Evolutionary conservation across 179 eudicot species (phyloP).

Genomic region (Spergularia azorica): DNA sequence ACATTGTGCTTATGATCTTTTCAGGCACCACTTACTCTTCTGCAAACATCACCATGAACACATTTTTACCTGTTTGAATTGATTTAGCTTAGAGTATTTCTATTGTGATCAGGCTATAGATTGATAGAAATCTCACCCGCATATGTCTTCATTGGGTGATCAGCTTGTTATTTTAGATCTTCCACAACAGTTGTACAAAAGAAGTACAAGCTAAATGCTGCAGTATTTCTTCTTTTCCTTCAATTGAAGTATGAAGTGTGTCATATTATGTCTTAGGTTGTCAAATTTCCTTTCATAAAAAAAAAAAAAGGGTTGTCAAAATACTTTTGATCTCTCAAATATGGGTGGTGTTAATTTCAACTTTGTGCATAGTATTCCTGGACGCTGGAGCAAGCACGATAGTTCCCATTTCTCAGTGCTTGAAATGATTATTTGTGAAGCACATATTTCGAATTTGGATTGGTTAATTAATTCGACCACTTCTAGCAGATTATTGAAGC

Average conservation of each 20-base stretch:
- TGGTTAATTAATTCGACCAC: neutral
- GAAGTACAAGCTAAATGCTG: neutral
- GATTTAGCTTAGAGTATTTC: neutral
- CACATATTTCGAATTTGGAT: neutral
- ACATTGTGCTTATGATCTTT: constrained; percentile 1
- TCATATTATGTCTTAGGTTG: neutral
- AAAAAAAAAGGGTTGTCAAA: neutral
- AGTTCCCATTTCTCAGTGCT: constrained; percentile 6
- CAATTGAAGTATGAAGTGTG: neutral
- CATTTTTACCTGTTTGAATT: neutral
- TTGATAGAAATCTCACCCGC: neutral
- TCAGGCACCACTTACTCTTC: neutral
- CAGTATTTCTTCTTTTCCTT: neutral
- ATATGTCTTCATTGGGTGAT: no score
- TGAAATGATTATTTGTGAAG: neutral
- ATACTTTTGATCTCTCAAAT: neutral
- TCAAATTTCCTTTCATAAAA: neutral
- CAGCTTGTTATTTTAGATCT: no score
- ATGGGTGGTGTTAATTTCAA: neutral
- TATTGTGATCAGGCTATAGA: neutral
- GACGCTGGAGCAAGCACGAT: neutral
- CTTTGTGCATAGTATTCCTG: neutral
- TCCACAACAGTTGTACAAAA: neutral
- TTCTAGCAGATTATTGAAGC: constrained; percentile 57
- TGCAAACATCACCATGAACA: neutral